Evolutionary conservation across 768 basidiomycete genomes (phyloP), one percentile per base, ranked within the genome.

Genomic region (Trametopsis cervina): DNA sequence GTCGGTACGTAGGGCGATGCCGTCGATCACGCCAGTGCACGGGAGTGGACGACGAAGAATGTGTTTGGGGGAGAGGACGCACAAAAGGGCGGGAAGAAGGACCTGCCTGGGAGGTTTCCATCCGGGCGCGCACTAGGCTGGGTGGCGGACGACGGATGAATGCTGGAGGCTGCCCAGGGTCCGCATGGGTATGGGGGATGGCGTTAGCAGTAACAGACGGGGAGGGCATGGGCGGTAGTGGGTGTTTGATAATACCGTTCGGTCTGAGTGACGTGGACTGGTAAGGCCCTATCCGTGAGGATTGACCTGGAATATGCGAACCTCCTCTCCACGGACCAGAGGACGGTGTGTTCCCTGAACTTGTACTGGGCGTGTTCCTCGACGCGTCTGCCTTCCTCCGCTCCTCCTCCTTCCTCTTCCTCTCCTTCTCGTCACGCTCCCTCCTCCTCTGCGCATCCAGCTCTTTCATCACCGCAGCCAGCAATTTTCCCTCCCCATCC

Each of bases 401-500:
- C 22, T 38, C 44, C 15, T 51, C 49, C 29, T 42, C 35, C 35
- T 12, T 44, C 44, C 17, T 46, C 24, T 29, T 54, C 54, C 43
- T 51, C 46, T 6, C 39, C 49, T 58, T 57, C 54, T 62, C 61
- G 44, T 67, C 66, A 51, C 67, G 67, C 54, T 66, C 57, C 54
- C 57, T 62, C 63, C 68, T 73, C 59, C 74, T 77, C 62, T 66
- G 70, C 53, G 73, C 72, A 15, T 85, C 80, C 54, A 83, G 59
- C 64, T 83, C 84, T 56, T 76, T 78, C 62, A 85, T 64, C 18
- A 87, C 79, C 6, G 80, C 81, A 48, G 75, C 77, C 53, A 84
- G 61, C 54, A 76, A 74, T 51, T 69, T 62, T 3, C 85, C 83
- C 51, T 91, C 84, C 0, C 80, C 81, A 62, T 98, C 95, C 43